Evolutionary conservation across 192 early-diverging fungal genomes (phyloP).

Genomic region (Phlyctochytrium arcticum): DNA sequence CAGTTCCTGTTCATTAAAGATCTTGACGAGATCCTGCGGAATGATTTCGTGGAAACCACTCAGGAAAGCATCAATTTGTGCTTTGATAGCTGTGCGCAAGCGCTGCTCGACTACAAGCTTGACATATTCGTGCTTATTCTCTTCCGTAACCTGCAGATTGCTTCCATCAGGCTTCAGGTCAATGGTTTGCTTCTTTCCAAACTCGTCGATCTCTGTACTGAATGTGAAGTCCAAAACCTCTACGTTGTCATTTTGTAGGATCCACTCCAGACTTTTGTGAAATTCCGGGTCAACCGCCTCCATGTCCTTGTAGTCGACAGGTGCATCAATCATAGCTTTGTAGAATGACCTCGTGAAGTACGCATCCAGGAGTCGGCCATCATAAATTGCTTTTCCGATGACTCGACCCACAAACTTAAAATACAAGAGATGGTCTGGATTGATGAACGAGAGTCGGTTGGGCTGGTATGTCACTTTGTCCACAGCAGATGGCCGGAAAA

Average conservation of each 20-base stretch:
- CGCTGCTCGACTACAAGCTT: conserved; percentile 88
- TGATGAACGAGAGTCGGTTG: conserved; percentile 85
- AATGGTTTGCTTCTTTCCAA: conserved; percentile 78
- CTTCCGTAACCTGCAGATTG: conserved; percentile 86
- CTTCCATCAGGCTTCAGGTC: conserved; percentile 87
- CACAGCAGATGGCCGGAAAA: conserved; percentile 92
- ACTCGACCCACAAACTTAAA: conserved; percentile 98
- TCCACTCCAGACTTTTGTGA: conserved; percentile 97
- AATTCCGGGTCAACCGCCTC: conserved; percentile 97
- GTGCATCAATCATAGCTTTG: conserved; percentile 89
- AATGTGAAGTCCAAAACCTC: conserved; percentile 94
- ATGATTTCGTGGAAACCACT: conserved; percentile 95
- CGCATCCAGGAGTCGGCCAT: conserved; percentile 87
- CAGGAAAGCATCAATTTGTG: conserved; percentile 92
- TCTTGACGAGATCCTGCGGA: conserved; percentile 84
- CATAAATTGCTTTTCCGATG: conserved; percentile 99
- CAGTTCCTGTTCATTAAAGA: conserved; percentile 99
- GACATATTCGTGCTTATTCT: conserved; percentile 97
- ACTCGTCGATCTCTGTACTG: conserved; percentile 89
- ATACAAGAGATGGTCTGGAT: conserved; percentile 90
- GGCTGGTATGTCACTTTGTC: conserved; percentile 98
- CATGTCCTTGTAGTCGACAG: conserved; percentile 95
- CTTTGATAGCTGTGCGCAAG: conserved; percentile 84
- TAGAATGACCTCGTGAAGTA: conserved; percentile 99
- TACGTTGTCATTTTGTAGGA: conserved; percentile 93